Evolutionary conservation across 164 flowering plant genomes (phyloP), one percentile per base, ranked within the genome.

Genomic region (Brasenia schreberi): DNA sequence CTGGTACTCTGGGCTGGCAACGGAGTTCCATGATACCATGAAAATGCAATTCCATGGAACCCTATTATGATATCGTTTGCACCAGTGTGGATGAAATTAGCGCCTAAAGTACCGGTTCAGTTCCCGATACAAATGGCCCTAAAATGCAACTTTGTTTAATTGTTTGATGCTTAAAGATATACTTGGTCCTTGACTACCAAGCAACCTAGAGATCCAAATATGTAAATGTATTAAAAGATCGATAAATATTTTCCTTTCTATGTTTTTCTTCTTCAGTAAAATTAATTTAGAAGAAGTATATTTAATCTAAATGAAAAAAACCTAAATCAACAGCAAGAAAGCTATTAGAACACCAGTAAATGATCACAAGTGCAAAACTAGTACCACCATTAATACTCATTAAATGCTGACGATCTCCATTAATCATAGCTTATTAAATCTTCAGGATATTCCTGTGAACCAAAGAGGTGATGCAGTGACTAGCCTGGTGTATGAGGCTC

Each of bases 401-500:
- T 64, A 45, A 18, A 33, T 63, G 39, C 4, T 0, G 1, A 10
- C 7, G 6, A 19, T 44, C 49, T 18, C 39, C 39, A 33, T 33
- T 33, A 33, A 33, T 33, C 39, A 33, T 33, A 33, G 6, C 10
- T 14, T 6, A 3, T 64, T 43, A 58, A n/a, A 23, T 65, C 18
- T 61, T 23, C 45, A 71, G 73, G 59, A 56, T 18, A 63, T 71
- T 18, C 69, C 69, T 9, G 53, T 49, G 5, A 43, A 62, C 66
- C 60, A 66, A 5, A 66, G 69, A 56, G 73, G 19, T 62, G 73
- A 71, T 62, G 73, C 69, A 9, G 66, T 71, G 5, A 42, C 27
- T 19, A 71, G 73, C 69, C 23, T 71, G 73, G 66, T 66, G 27
- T 71, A 66, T 56, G 73, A 71, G 62, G 69, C 73, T 53, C 39